Evolutionary conservation across 1,139 yeast genomes (phyloP).

Genomic region (Hyphopichia wangnamkhiaoensis): DNA sequence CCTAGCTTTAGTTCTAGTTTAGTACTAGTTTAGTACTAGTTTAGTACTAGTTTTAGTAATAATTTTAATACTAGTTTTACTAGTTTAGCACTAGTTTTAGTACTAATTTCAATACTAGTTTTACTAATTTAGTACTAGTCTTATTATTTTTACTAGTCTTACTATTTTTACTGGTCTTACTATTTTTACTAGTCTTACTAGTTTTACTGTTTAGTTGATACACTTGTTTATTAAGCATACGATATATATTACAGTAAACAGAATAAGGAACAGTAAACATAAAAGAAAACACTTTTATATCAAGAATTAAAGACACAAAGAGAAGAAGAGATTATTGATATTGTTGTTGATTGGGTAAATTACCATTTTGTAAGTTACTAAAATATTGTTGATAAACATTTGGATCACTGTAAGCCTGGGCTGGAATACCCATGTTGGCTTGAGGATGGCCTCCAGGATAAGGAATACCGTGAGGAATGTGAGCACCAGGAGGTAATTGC

Average conservation of each 20-base stretch:
- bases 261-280: neutral
- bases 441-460: constrained; percentile 43
- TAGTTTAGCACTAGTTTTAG: too few species aligned
- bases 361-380: constrained; percentile 53
- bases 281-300: neutral
- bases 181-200: too few species aligned
- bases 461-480: constrained; percentile 48
- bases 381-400: constrained; percentile 63
- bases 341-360: constrained; percentile 46
- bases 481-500: constrained; percentile 51
- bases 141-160: too few species aligned
- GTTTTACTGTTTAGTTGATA: too few species aligned
- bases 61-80: too few species aligned
- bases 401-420: constrained; percentile 42
- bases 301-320: neutral
- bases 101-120: too few species aligned
- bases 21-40: too few species aligned
- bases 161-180: too few species aligned
- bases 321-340: constrained; percentile 24
- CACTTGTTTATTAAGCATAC: too few species aligned
- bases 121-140: too few species aligned
- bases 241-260: neutral
- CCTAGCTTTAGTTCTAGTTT: too few species aligned
- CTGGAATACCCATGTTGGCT: constrained; percentile 44
- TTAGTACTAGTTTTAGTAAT: too few species aligned